Conservation (phyloP, 805 yeast species). For the Schwanniomyces sp. region DNA sequence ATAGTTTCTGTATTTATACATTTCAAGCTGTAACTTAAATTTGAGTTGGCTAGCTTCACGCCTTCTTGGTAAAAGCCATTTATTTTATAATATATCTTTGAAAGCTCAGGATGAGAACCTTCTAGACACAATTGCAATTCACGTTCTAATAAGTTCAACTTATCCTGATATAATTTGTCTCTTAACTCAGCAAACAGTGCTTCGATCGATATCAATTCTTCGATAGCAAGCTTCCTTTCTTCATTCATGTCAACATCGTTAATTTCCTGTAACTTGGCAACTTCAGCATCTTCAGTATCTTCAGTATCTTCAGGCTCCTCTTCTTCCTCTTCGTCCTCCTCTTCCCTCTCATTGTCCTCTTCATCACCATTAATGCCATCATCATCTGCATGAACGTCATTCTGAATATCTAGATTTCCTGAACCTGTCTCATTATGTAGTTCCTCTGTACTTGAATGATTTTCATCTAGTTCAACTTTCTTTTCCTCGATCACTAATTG, state of each 20-base stretch:
- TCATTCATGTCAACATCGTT: constrained; percentile 30
- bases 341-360: constrained; percentile 14
- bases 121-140: constrained; percentile 84
- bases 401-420: constrained; percentile 16
- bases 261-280: constrained; percentile 9
- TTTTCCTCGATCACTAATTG: constrained; percentile 6
- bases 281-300: constrained; percentile 9
- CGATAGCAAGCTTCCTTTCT: constrained; percentile 62
- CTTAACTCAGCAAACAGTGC: constrained; percentile 81
- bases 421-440: constrained; percentile 15
- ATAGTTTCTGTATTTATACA: constrained; percentile 80
- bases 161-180: constrained; percentile 83
- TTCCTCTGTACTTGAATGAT: not conserved
- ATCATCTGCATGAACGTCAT: constrained; percentile 17
- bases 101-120: constrained; percentile 90
- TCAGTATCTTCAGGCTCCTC: constrained; percentile 12
- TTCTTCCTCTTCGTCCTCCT: constrained; percentile 10
- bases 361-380: constrained; percentile 10
- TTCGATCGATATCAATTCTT: constrained; percentile 77
- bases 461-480: not conserved
- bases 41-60: constrained; percentile 45
- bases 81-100: constrained; percentile 67
- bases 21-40: constrained; percentile 58
- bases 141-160: constrained; percentile 69
- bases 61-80: constrained; percentile 73